These are phyloP conservation scores for Leccinum pachyderme DNA, from an alignment of 1,284 basidiomycete species.

Conservation along the genomic window DNA sequence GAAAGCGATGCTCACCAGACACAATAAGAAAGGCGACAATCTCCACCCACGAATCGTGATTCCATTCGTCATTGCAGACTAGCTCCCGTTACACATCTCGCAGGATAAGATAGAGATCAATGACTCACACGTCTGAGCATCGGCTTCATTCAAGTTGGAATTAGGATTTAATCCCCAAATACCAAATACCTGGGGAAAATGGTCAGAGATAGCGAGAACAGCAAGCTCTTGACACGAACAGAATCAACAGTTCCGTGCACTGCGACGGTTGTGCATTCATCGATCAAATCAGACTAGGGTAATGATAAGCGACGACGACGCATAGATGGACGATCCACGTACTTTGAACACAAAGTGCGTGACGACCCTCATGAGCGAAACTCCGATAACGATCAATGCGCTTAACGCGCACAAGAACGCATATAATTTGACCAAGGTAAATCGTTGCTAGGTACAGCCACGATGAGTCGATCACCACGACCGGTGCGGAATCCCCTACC, in stretches of 20 bases:
- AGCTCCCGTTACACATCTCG: constrained; percentile 5
- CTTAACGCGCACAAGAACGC: constrained; percentile 39
- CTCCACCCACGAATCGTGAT: constrained; percentile 30
- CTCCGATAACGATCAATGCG: constrained; percentile 49
- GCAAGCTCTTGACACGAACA: constrained; percentile 13
- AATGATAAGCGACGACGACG: constrained; percentile 13
- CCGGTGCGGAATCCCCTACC: constrained; percentile 42
- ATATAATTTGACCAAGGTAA: constrained; percentile 54
- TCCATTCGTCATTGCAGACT: constrained; percentile 40
- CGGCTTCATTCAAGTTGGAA: not conserved
- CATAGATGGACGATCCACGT: not conserved
- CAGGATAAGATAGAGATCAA: not conserved
- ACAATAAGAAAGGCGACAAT: constrained; percentile 21
- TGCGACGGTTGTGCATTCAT: constrained; percentile 23
- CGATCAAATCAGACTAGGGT: constrained; percentile 32
- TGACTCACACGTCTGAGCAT: constrained; percentile 26
- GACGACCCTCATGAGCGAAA: constrained; percentile 43
- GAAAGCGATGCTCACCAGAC: constrained; percentile 24
- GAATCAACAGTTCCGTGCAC: constrained; percentile 17
- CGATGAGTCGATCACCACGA: not conserved
- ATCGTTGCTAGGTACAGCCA: constrained; percentile 51
- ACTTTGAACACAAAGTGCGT: constrained; percentile 71
- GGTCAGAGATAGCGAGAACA: constrained; percentile 10
- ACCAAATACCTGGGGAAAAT: constrained; percentile 25
- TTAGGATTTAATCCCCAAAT: constrained; percentile 25